Evolutionary conservation across 202 grass and related monocot genomes (phyloP).

Genomic region (Setaria viridis): DNA sequence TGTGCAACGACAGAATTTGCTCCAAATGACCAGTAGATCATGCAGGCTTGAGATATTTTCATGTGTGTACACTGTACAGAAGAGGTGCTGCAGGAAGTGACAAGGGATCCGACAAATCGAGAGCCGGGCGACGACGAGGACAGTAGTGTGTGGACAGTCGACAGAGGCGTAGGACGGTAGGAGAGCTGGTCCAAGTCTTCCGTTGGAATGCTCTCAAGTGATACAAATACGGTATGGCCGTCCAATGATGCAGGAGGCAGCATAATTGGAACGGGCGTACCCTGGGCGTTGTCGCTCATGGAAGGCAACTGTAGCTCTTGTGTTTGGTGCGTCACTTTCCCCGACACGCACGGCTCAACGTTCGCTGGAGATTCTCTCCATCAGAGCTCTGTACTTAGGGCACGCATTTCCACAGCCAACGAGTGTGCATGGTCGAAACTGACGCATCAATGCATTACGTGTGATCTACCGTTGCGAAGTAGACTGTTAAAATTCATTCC

Average conservation of each 20-base stretch:
- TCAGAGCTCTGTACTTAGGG: not conserved
- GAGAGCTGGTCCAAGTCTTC: not conserved
- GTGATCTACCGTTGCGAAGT: not conserved
- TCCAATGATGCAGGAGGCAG: not conserved
- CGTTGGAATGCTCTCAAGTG: not conserved
- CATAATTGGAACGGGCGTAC: not conserved
- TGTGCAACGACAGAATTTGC: not conserved
- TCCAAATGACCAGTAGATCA: not conserved
- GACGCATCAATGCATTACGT: not conserved
- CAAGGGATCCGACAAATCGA: not conserved
- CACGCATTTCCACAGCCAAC: not conserved
- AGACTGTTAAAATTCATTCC: not conserved
- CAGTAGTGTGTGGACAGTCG: not conserved
- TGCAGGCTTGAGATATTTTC: constrained; percentile 7
- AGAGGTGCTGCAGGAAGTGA: not conserved
- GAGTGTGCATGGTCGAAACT: not conserved
- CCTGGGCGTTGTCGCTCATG: not conserved
- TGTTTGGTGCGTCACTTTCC: not conserved
- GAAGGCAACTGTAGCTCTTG: not conserved
- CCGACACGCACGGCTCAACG: not conserved
- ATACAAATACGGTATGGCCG: not conserved
- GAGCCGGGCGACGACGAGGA: not conserved
- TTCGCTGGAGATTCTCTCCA: not conserved
- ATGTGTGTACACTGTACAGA: not conserved
- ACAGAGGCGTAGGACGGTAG: not conserved